phyloP scores from a whole-genome alignment of 2,329 filamentous ascomycete genomes.

The Aureobasidium namibiae region DNA sequence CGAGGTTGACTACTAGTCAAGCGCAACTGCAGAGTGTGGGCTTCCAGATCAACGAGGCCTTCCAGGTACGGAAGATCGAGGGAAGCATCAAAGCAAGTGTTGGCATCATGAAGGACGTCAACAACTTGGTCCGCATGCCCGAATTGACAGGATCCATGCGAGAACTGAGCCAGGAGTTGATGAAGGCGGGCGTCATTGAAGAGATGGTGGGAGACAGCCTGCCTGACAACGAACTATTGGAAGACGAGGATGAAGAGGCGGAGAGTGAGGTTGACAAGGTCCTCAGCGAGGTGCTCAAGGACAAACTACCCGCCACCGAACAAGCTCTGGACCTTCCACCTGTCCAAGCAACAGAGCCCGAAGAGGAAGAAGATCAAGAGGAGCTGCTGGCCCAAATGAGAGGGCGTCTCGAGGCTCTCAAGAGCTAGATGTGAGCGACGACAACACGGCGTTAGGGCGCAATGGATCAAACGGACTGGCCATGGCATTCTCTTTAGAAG shows the following conservation, averaged over 20 bases:
- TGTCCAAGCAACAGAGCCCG: constrained; percentile 48
- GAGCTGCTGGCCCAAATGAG: constrained; percentile 92
- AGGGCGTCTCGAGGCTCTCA: constrained; percentile 78
- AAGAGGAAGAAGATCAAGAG: constrained; percentile 79
- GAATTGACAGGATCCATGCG: constrained; percentile 85
- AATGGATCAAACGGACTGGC: not conserved
- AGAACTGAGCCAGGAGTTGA: constrained; percentile 75
- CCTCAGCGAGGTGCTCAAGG: constrained; percentile 80
- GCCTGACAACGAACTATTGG: constrained; percentile 63
- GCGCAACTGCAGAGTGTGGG: constrained; percentile 87
- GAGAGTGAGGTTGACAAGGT: constrained; percentile 86
- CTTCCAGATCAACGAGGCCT: constrained; percentile 97
- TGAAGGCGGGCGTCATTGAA: constrained; percentile 94
- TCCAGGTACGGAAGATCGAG: constrained; percentile 91
- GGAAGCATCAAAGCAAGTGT: constrained; percentile 79
- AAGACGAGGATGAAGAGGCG: constrained; percentile 66
- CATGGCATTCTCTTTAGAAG: not conserved
- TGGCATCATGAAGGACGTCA: constrained; percentile 95
- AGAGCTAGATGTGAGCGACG: constrained; percentile 53
- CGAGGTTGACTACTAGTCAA: constrained; percentile 73
- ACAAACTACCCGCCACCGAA: constrained; percentile 59
- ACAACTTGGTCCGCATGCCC: constrained; percentile 72
- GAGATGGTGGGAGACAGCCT: constrained; percentile 89
- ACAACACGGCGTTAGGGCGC: constrained; percentile 4
- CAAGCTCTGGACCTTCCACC: constrained; percentile 41